Percentiles rank a stretch among this genome's conserved stretches.
Evolutionary conservation across 1,284 basidiomycete genomes (phyloP).

Genomic region (Cutaneotrichosporon sp.): DNA sequence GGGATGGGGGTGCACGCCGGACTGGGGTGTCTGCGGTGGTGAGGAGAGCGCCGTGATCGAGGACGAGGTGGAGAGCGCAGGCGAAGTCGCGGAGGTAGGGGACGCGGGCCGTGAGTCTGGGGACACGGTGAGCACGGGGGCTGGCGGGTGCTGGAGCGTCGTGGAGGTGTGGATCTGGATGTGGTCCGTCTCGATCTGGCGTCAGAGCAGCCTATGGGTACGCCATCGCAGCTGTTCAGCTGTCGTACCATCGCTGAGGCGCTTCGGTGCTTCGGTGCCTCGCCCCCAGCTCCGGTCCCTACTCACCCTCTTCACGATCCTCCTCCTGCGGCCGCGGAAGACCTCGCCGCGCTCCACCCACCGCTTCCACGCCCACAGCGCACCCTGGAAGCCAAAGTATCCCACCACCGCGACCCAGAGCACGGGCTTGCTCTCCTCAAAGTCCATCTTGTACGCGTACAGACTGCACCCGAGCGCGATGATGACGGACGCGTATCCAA

Average conservation of each 20-base stretch:
- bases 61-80: slow-evolving; percentile 22
- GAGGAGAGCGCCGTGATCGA: slow-evolving; percentile 5
- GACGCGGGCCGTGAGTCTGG: slow-evolving; percentile 41
- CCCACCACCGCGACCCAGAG: slow-evolving; percentile 68
- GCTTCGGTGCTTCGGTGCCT: neutral
- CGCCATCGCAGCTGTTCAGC: neutral
- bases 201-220: too few relatives aligned
- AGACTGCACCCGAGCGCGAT: slow-evolving; percentile 71
- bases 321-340: slow-evolving; percentile 43
- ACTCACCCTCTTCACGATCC: slow-evolving; percentile 48
- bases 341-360: slow-evolving; percentile 46
- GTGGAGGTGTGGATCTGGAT: slow-evolving; percentile 41
- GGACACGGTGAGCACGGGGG: slow-evolving; percentile 30
- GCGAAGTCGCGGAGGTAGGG: slow-evolving; percentile 21
- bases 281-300: neutral
- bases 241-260: neutral
- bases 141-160: slow-evolving; percentile 28
- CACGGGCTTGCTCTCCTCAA: slow-evolving; percentile 73
- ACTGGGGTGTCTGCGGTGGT: slow-evolving; percentile 11
- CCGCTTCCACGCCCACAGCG: slow-evolving; percentile 44
- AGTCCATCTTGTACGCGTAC: slow-evolving; percentile 78
- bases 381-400: slow-evolving; percentile 35
- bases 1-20: slow-evolving; percentile 13
- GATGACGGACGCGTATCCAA: slow-evolving; percentile 78
- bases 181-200: slow-evolving; percentile 47